Percentiles rank a stretch among this genome's conserved stretches.
phyloP scores from a whole-genome alignment of 495 filamentous ascomycete genomes.

The Lasiosphaeria miniovina region DNA sequence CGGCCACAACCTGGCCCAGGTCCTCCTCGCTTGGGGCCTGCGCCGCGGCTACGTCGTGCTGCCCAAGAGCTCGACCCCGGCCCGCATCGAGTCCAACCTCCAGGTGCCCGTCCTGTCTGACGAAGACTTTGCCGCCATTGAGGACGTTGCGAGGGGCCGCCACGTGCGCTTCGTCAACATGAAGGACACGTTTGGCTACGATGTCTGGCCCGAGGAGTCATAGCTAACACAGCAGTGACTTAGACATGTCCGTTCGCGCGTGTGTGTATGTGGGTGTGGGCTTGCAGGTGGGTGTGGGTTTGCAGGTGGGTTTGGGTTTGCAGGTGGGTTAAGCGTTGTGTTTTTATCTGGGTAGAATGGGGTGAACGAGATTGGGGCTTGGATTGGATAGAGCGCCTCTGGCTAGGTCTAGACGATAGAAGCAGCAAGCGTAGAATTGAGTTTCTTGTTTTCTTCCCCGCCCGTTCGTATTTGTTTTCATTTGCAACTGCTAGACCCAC shows the following conservation, averaged over 20 bases:
- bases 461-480: too few relatives aligned
- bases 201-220: constrained; percentile 48
- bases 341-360: too few relatives aligned
- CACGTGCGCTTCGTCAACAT: constrained; percentile 75
- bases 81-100: constrained; percentile 56
- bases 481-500: too few relatives aligned
- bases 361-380: too few relatives aligned
- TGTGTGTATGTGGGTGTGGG: background rate
- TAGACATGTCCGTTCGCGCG: background rate
- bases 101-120: constrained; percentile 41
- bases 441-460: background rate
- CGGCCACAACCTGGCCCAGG: constrained; percentile 43
- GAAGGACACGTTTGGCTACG: constrained; percentile 63
- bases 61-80: constrained; percentile 62
- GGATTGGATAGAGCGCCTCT: too few relatives aligned
- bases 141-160: constrained; percentile 43
- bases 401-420: background rate
- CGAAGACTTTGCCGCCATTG: constrained; percentile 40
- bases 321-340: too few relatives aligned
- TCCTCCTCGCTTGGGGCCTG: constrained; percentile 47
- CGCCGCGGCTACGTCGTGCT: constrained; percentile 43
- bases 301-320: background rate
- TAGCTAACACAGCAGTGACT: background rate
- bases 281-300: too few relatives aligned
- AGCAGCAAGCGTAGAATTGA: constrained; percentile 5